Base-by-base conservation (phyloP, 805 yeast species). In the Saturnispora ahearnii region DNA sequence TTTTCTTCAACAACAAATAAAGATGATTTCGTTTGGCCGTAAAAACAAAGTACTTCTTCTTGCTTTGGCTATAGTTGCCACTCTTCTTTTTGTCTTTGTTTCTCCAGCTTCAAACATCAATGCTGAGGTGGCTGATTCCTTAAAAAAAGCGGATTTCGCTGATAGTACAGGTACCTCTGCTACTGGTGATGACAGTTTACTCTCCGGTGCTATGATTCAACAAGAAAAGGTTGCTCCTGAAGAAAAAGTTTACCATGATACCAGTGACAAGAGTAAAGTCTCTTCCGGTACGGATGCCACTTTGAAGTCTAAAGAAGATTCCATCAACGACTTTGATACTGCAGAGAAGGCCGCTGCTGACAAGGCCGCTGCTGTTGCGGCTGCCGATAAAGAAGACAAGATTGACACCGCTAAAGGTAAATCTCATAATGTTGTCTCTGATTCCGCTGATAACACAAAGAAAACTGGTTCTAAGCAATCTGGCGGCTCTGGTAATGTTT, bases 241-340 rank as follows among this genome's bases (percentile, higher is more conserved):
- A 12, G 51, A 50, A 7, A 47, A 48, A 21, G 37, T 48, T 18
- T 41, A 33, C 13, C 40, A 28, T 3, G 50, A 48, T 22, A 32
- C 48, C n/a, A 24, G 13, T 13, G 49, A 45, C 12, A 54, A 54
- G 46, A 28, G 36, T 28, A 51, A 51, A 10, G 45, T 31, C 6
- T 31, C 45, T 5, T 47, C 55, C 13, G 57, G 55, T 18, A 51
- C 57, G 7, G 57, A 54, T 44, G 57, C 57, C 4, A 51, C 56
- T 2, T 46, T 53, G 28, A 53, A 54, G 22, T 28, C 44, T 8
- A 54, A 54, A 42, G 50, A 45, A 33, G 50, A 54, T 7, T 34
- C 50, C 21, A 34, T 49, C 37, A 34, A 44, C 15, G 47, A 46
- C 22, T 53, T 46, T 3, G 52, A 46, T 10, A 15, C 38, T 21